These are phyloP conservation scores for Apiospora hydei DNA, from an alignment of 2,329 filamentous ascomycete species.

Conservation along the genomic window DNA sequence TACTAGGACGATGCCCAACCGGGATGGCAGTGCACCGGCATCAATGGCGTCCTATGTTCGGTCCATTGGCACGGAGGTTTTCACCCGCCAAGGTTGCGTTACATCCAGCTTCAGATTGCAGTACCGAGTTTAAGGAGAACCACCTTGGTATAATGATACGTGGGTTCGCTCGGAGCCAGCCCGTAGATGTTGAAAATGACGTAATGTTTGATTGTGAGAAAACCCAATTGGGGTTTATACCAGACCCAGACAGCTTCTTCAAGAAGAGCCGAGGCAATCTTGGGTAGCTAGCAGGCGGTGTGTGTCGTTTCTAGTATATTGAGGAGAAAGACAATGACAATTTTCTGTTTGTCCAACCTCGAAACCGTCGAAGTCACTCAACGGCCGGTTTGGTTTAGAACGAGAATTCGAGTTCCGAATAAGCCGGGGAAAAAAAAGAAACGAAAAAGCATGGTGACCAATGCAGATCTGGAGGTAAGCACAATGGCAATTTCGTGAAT, in stretches of 20 bases:
- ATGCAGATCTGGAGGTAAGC: conserved; percentile 17
- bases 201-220: neutral
- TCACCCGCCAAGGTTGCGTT: conserved; percentile 21
- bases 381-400: neutral
- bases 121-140: conserved; percentile 2
- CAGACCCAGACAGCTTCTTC: neutral
- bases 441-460: conserved; percentile 9
- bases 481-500: conserved; percentile 15
- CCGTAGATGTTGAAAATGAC: neutral
- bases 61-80: conserved; percentile 13
- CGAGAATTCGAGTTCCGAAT: neutral
- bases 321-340: neutral
- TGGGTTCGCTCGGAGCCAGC: neutral
- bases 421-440: neutral
- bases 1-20: neutral
- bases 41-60: neutral
- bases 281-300: neutral
- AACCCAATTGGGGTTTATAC: neutral
- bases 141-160: conserved; percentile 8
- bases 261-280: neutral
- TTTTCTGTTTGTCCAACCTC: neutral
- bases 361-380: neutral
- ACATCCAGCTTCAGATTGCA: conserved; percentile 19
- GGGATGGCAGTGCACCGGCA: neutral
- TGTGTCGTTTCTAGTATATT: neutral